phyloP scores from a whole-genome alignment of 352 stramenopile genomes.

The Phytopythium boreale region DNA sequence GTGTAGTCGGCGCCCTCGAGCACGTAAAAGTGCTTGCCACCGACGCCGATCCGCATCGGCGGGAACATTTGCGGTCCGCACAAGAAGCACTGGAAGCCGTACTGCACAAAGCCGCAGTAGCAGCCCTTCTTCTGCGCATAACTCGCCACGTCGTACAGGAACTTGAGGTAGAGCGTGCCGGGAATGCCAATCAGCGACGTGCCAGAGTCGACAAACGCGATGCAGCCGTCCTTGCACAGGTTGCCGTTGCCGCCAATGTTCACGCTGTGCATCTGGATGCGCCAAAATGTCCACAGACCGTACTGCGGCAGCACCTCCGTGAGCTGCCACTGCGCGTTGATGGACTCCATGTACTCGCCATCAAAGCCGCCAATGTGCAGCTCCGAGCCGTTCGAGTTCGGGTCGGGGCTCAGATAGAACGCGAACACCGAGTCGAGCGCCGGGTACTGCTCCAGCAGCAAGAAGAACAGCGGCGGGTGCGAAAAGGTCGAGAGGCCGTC shows the following conservation, averaged over 20 bases:
- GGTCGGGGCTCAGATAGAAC: slow-evolving; percentile 94
- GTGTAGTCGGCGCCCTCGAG: slow-evolving; percentile 72
- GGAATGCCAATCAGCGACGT: slow-evolving; percentile 96
- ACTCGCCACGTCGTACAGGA: slow-evolving; percentile 64
- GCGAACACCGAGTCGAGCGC: slow-evolving; percentile 88
- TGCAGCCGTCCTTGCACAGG: slow-evolving; percentile 49
- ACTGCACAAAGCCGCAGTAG: slow-evolving; percentile 78
- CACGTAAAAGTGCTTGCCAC: slow-evolving; percentile 61
- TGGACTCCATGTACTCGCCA: slow-evolving; percentile 34
- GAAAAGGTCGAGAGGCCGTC: slow-evolving; percentile 87
- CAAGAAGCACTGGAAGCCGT: slow-evolving; percentile 82
- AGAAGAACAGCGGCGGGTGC: slow-evolving; percentile 68
- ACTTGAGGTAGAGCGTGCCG: slow-evolving; percentile 67
- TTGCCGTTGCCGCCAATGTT: slow-evolving; percentile 43
- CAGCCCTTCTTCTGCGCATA: slow-evolving; percentile 60
- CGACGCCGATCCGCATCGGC: slow-evolving; percentile 57
- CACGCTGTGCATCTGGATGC: slow-evolving; percentile 67
- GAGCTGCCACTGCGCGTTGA: slow-evolving; percentile 60
- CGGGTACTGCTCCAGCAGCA: slow-evolving; percentile 57
- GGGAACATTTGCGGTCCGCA: slow-evolving; percentile 66
- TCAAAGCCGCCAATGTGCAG: slow-evolving; percentile 75
- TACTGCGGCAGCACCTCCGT: slow-evolving; percentile 76
- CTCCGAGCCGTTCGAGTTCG: slow-evolving; percentile 68
- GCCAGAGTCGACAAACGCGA: slow-evolving; percentile 96
- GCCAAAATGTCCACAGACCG: slow-evolving; percentile 83